A percentile compares a stretch with the other conserved stretches of the same genome.
phyloP scores from a whole-genome alignment of 176 grass and related monocot genomes.

The Oryza brachyantha region DNA sequence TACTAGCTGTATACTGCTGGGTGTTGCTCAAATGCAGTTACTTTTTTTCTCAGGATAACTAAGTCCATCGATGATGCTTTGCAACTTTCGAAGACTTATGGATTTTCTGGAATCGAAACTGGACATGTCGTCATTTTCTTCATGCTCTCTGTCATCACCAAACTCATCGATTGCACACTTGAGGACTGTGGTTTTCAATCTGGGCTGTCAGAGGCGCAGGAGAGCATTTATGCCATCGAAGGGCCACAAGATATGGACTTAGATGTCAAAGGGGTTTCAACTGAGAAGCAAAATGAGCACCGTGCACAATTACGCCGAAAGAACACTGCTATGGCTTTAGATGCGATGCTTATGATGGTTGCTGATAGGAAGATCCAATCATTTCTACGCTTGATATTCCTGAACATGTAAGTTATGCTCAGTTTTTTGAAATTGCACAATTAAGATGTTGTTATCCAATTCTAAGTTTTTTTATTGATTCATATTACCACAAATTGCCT shows the following conservation, averaged over 20 bases:
- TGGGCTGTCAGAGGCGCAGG: conserved; percentile 30
- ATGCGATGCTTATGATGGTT: conserved; percentile 70
- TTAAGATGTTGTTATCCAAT: not conserved
- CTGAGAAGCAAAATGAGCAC: conserved; percentile 48
- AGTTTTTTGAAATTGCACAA: not conserved
- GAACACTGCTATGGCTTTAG: conserved; percentile 69
- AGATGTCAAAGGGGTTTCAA: conserved; percentile 44
- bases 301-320: conserved; percentile 56
- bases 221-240: conserved; percentile 25
- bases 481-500: not conserved
- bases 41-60: conserved; percentile 58
- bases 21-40: not conserved
- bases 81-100: conserved; percentile 58
- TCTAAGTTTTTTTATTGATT: not conserved
- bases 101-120: conserved; percentile 42
- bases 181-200: conserved; percentile 68
- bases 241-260: conserved; percentile 50
- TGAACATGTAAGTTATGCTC: conserved; percentile 73
- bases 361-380: conserved; percentile 71
- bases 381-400: conserved; percentile 66
- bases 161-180: conserved; percentile 64
- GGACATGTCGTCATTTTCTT: conserved; percentile 71
- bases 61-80: conserved; percentile 66
- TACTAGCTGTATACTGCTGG: not conserved
- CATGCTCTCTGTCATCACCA: conserved; percentile 45